Base-by-base conservation (phyloP, 225 moss, liverwort and hornwort species). In the Bryum argenteum region DNA sequence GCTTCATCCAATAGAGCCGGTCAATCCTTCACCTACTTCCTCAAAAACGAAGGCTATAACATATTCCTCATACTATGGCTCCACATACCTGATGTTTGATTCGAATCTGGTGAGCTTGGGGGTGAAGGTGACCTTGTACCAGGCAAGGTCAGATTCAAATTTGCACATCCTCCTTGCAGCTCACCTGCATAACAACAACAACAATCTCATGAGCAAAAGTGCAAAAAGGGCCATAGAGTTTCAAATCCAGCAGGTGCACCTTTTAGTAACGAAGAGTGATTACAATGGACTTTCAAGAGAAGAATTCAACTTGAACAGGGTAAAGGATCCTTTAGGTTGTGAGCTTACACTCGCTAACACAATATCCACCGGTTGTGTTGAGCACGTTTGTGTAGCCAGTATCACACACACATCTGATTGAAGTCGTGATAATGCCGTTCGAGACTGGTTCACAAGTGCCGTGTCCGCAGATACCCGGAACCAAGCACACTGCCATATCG, bases 321-420 rank as follows among this genome's bases (percentile, higher is more conserved):
- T 6, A 33, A 33, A 6, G 43, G 10, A 8, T 43, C 43, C 2
- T 2, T 43, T 13, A 47, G 2, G 5, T n/a, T 15, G 20, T 40
- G 60, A 18, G 42, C 84, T 78, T 79, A 87, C 87, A 87, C 28
- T 79, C 55, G 52, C 48, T 81, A 12, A 74, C 21, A 63, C 87
- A 87, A 52, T 83, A 87, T 73, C 87, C 87, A 26, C 75, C 81
- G 48, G 81, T 87, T 43, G 13, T 39, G 55, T 81, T 84, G 47
- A 81, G 73, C 56, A 84, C 71, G 68, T 87, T 87, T 10, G 78
- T 55, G 18, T 87, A 87, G 4, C 84, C 87, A 73, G 79, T 44
- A 45, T 87, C 63, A 39, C 87, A 87, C 37, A 69, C 52, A 61
- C 87, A 87, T 54, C 74, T 81, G 65, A 84, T 79, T 17, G 81